Base-by-base conservation (phyloP, 2,329 filamentous ascomycete genomes). In the Elsinoe ampelina region DNA sequence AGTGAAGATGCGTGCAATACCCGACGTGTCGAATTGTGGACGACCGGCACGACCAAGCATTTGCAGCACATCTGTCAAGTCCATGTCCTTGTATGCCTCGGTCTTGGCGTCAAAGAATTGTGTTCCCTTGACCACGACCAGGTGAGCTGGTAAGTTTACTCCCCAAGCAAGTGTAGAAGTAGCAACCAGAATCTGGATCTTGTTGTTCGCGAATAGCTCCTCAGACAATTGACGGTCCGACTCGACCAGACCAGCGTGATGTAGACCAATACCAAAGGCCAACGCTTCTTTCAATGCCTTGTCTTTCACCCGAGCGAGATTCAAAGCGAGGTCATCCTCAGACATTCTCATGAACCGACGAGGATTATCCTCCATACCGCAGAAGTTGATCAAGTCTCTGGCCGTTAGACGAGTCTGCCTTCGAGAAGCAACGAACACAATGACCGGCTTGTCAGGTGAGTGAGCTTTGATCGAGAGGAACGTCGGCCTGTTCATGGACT, bases 41-140 rank as follows among this genome's bases (percentile, higher is more conserved):
- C 93, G 87, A 13, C 93, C 93, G 11, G 93, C 93, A 72, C 93
- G 86, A 63, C 93, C 93, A 26, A 98, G 78, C 93, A 98, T 98
- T 72, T 98, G 93, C 60, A 98, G 75, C 32, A 98, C 93, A 72
- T 98, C 93, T 0, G 93, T 98, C 58, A 98, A 75, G 69, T 98
- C 93, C 95, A 98, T 98, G 70, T 98, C 95, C 68, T 89, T 93
- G 74, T 98, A 98, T 0, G 87, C 92, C 74, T 97, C 93, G 3
- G 89, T 93, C 72, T 98, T 98, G 38, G 93, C 93, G 65, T 98
- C 93, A 68, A 95, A 98, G 74, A 88, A 98, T 66, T 98, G 95
- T 0, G 93, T 98, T 55, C 93, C 93, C 71, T 98, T 98, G 59
- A 98, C 95, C 1, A 98, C 88, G 2, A 98, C 93, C 4, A 98